Evolutionary conservation across 1,284 basidiomycete genomes (phyloP), one percentile per base, ranked within the genome.

Genomic region (Chalciporus piperatoides): DNA sequence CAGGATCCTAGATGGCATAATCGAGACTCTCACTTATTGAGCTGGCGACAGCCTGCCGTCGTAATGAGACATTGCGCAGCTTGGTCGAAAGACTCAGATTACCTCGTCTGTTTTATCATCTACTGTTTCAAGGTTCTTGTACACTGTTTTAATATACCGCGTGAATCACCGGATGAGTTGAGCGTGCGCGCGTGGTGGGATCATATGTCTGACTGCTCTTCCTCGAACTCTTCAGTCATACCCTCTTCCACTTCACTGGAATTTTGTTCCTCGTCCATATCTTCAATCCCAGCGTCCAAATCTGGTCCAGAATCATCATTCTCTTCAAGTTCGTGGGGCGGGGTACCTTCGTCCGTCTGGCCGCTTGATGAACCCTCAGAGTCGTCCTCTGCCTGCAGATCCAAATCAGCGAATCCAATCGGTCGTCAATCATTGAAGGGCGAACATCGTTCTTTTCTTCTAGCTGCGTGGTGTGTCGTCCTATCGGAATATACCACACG

Each of bases 381-480:
- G 37, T 74, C 72, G 24, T 75, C 71, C 33, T 78, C 76, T 21
- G 73, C 76, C 75, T 79, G 52, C 36, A 37, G 10, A 12, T 30
- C 38, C 8, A 41, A 21, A 19, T 44, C 42, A 24, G 21, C 15
- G 10, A 43, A 33, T 46, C 21, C 17, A 38, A 43, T 7, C 15
- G 24, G 14, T 24, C 42, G 37, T 39, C 4, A 52, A 51, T 17
- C 40, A 23, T 17, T 40, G 27, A 33, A 39, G 15, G 27, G 70
- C 81, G 50, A 51, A 89, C 88, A 61, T 91, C 89, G 59, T 88
- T 90, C 70, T 86, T 88, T 68, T 91, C 88, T 61, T 91, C 88
- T 54, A 84, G 77, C 54, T 84, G 80, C 9, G 88, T 91, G 50
- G 84, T 71, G 41, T 75, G 75, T 39, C 80, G 77, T 6, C 88